Conservation (phyloP, 306 rosid species). For the Lotus japonicus region DNA sequence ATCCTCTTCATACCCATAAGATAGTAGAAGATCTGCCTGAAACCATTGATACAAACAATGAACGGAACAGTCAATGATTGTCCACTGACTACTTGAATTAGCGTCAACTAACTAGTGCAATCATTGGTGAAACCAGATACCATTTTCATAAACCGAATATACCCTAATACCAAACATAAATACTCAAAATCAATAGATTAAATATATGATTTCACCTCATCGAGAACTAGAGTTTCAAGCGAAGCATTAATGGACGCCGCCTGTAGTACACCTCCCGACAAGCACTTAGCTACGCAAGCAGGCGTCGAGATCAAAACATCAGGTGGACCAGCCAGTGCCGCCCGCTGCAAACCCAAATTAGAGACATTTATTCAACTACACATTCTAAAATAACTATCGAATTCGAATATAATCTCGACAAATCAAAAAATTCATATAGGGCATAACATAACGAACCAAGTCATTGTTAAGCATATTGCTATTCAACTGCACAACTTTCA, state of each 20-base stretch:
- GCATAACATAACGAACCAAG: slow-evolving; percentile 53
- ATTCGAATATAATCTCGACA: not conserved
- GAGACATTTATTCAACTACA: not conserved
- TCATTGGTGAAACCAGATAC: not conserved
- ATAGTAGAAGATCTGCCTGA: slow-evolving; percentile 95
- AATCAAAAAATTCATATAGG: not conserved
- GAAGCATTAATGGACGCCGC: slow-evolving; percentile 48
- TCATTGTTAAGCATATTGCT: slow-evolving; percentile 62
- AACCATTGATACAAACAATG: slow-evolving; percentile 20
- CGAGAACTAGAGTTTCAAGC: slow-evolving; percentile 88
- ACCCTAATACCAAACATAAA: not conserved
- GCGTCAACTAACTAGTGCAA: too few relatives aligned
- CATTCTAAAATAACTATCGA: not conserved
- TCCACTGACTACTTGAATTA: not conserved
- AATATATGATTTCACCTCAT: slow-evolving; percentile 57
- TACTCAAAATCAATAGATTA: not conserved
- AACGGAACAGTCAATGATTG: not conserved
- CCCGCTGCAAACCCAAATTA: slow-evolving; percentile 44
- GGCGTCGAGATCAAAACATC: slow-evolving; percentile 90
- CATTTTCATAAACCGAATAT: not conserved
- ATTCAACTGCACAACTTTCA: slow-evolving; percentile 80
- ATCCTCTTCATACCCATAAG: slow-evolving; percentile 87
- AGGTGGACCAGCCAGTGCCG: slow-evolving; percentile 72
- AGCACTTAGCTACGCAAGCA: slow-evolving; percentile 76
- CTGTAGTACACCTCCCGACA: slow-evolving; percentile 56